Evolutionary conservation across 441 rosid species (phyloP).

Genomic region (Croton setiger): DNA sequence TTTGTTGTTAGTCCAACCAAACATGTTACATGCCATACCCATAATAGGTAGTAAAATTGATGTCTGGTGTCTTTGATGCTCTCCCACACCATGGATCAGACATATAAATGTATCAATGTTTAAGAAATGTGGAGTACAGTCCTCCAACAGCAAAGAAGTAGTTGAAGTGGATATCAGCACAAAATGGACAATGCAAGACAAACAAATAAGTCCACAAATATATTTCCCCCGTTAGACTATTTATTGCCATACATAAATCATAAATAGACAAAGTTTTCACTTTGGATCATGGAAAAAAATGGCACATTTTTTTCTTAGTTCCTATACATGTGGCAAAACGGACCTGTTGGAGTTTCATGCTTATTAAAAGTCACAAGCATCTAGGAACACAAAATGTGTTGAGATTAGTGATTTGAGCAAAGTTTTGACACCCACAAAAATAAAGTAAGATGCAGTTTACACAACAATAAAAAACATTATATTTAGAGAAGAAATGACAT

Average conservation of each 20-base stretch:
- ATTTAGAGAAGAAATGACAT: neutral
- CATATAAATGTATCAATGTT: no score
- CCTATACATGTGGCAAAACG: neutral
- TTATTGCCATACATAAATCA: no score
- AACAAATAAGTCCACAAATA: neutral
- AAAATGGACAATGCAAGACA: neutral
- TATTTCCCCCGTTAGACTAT: neutral
- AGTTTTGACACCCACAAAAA: neutral
- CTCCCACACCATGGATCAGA: no score
- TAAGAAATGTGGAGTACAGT: no score
- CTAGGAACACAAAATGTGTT: neutral
- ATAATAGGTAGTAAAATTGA: neutral
- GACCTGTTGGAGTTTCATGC: neutral
- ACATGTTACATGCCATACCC: neutral
- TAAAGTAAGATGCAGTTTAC: neutral
- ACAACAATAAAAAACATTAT: neutral
- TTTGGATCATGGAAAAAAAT: no score
- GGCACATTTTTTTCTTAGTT: neutral
- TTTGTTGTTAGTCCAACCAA: neutral
- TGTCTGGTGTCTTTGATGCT: no score
- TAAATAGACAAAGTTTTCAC: no score
- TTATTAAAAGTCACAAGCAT: neutral
- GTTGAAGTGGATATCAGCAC: neutral
- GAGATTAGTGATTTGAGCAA: neutral
- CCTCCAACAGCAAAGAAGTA: no score